Evolutionary conservation across 164 flowering plant species (phyloP).

Genomic region (Dillenia suffruticosa): DNA sequence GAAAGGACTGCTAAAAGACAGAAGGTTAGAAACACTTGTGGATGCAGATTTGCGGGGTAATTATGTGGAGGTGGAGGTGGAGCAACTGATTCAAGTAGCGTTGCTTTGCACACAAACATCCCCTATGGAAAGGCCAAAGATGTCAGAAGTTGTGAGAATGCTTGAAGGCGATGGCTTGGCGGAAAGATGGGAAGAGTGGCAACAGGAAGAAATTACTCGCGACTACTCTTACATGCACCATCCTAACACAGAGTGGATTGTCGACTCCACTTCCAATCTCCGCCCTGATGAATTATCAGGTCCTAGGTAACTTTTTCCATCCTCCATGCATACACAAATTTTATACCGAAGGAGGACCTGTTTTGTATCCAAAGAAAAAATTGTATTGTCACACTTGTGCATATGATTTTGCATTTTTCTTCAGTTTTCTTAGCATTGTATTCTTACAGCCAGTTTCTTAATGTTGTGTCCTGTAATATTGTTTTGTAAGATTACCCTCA

Average conservation of each 20-base stretch:
- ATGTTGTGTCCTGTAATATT: too few relatives aligned
- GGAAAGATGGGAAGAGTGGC: conserved; percentile 52
- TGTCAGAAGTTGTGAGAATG: conserved; percentile 53
- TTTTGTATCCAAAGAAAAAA: too few relatives aligned
- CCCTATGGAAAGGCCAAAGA: conserved; percentile 43
- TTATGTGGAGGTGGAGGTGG: conserved; percentile 32
- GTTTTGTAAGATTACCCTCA: too few relatives aligned
- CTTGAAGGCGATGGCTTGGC: conserved; percentile 53
- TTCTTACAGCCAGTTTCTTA: too few relatives aligned
- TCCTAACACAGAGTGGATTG: conserved; percentile 13
- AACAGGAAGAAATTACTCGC: conserved; percentile 32
- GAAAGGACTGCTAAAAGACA: conserved; percentile 41
- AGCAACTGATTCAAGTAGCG: conserved; percentile 47
- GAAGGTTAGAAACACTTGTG: conserved; percentile 32
- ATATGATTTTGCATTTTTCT: too few relatives aligned
- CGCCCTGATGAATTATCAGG: conserved; percentile 38
- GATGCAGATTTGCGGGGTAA: conserved; percentile 34
- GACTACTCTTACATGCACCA: conserved; percentile 17
- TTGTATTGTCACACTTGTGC: too few relatives aligned
- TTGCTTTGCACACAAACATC: conserved; percentile 40
- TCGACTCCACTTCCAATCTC: conserved; percentile 28
- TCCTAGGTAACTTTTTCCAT: conserved; percentile 26
- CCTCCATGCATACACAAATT: too few relatives aligned
- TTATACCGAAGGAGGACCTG: too few relatives aligned
- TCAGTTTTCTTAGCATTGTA: too few relatives aligned